These are phyloP conservation scores for Zopfia rhizophila DNA, from an alignment of 2,329 filamentous ascomycete genomes.

Conservation along the genomic window DNA sequence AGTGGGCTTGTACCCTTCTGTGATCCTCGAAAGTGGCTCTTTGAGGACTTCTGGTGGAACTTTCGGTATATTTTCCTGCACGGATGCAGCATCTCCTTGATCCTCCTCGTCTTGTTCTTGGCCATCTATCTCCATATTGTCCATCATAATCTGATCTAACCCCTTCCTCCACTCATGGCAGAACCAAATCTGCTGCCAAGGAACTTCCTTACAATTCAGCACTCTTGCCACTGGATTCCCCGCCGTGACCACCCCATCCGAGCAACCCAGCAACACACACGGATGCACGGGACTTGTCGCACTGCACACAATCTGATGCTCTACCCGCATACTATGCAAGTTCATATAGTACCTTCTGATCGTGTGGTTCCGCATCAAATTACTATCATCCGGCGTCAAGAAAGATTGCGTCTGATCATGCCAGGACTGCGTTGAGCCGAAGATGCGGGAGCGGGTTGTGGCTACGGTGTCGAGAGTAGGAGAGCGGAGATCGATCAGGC, in stretches of 20 bases:
- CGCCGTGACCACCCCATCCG: conserved; percentile 62
- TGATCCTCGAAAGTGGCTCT: conserved; percentile 48
- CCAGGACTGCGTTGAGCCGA: conserved; percentile 62
- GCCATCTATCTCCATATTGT: conserved; percentile 2
- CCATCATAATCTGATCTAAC: background rate
- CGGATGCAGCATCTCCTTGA: background rate
- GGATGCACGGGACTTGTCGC: conserved; percentile 66
- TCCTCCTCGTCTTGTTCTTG: background rate
- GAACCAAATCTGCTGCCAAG: conserved; percentile 68
- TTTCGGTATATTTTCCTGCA: conserved; percentile 3
- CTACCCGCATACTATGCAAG: conserved; percentile 49
- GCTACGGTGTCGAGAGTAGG: conserved; percentile 56
- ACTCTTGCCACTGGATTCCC: conserved; percentile 64
- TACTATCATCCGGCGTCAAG: conserved; percentile 65
- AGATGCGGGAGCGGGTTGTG: conserved; percentile 61
- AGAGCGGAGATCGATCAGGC: conserved; percentile 65
- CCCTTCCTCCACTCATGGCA: conserved; percentile 63
- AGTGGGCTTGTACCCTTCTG: conserved; percentile 54
- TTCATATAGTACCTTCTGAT: conserved; percentile 64
- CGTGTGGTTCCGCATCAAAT: conserved; percentile 60
- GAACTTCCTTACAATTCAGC: conserved; percentile 60
- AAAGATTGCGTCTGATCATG: conserved; percentile 66
- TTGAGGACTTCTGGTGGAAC: conserved; percentile 19
- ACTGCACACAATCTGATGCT: conserved; percentile 53
- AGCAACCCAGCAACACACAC: conserved; percentile 62